Evolutionary conservation across 2,329 filamentous ascomycete species (phyloP).

Genomic region (Fusarium sp.): DNA sequence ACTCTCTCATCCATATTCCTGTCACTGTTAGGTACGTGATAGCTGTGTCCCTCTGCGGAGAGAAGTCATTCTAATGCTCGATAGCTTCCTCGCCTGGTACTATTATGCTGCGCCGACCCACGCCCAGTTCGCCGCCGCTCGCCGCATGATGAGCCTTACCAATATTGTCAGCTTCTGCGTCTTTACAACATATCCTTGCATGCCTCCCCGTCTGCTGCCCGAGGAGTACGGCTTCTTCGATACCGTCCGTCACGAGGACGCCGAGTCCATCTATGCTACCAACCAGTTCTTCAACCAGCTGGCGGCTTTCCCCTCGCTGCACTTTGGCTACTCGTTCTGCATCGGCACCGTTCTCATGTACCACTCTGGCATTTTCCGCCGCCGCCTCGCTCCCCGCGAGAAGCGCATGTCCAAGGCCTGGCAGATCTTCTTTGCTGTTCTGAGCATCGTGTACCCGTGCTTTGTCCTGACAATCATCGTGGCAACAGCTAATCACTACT

Average conservation of each 20-base stretch:
- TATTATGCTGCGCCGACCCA: constrained; percentile 65
- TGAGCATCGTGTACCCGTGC: constrained; percentile 64
- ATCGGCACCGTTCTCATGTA: constrained; percentile 66
- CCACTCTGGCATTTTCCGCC: constrained; percentile 61
- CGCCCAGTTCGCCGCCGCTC: constrained; percentile 51
- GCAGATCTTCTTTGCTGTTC: constrained; percentile 42
- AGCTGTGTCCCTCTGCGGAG: constrained; percentile 21
- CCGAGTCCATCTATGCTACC: constrained; percentile 72
- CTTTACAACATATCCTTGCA: constrained; percentile 68
- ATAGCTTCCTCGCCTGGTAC: constrained; percentile 72
- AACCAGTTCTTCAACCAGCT: constrained; percentile 69
- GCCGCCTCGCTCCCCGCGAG: constrained; percentile 45
- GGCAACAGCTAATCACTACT: constrained; percentile 72
- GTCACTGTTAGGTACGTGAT: constrained; percentile 65
- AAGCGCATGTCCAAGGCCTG: constrained; percentile 46
- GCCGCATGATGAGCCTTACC: constrained; percentile 61
- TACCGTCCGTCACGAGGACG: constrained; percentile 60
- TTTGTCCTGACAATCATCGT: constrained; percentile 69
- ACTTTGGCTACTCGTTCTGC: constrained; percentile 67
- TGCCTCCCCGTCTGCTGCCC: constrained; percentile 68
- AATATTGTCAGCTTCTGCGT: constrained; percentile 67
- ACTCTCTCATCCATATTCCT: constrained; percentile 71
- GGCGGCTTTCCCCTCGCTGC: constrained; percentile 69
- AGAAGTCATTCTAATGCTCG: neutral
- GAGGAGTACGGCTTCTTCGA: constrained; percentile 69